These are phyloP conservation scores for Penicillium coffeae DNA, from an alignment of 495 filamentous ascomycete species.

Conservation along the genomic window DNA sequence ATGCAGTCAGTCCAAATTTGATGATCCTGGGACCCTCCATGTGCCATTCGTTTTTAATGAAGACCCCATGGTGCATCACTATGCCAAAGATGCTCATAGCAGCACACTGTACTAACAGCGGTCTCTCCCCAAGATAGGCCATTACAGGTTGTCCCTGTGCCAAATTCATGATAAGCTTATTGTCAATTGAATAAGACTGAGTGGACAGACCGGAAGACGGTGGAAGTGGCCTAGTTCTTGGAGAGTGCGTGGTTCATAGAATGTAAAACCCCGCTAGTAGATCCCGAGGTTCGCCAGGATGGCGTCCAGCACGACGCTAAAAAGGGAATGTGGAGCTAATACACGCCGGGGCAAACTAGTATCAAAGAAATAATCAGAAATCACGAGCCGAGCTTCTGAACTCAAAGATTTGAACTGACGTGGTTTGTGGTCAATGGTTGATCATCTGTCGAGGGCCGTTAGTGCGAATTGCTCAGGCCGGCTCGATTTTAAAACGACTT, in stretches of 20 bases:
- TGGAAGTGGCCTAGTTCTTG: not conserved
- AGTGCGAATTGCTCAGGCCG: not conserved
- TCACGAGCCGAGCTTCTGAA: too few relatives aligned
- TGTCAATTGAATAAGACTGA: not conserved
- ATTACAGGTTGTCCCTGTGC: not conserved
- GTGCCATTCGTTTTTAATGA: constrained; percentile 7
- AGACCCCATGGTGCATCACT: constrained; percentile 1
- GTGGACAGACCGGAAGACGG: not conserved
- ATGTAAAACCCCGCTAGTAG: not conserved
- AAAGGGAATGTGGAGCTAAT: not conserved
- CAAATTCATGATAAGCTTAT: not conserved
- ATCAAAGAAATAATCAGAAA: not conserved
- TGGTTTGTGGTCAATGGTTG: not conserved
- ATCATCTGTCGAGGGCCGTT: too few relatives aligned
- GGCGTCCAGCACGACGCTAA: not conserved
- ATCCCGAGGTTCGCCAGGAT: not conserved
- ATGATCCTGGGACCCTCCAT: constrained; percentile 7
- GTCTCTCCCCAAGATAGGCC: not conserved
- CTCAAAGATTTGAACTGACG: not conserved
- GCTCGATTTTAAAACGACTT: not conserved
- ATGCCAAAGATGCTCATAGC: not conserved
- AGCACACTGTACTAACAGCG: constrained; percentile 1
- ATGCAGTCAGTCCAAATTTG: constrained; percentile 1
- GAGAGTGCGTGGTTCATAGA: not conserved
- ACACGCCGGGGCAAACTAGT: not conserved